Evolutionary conservation across 2,329 filamentous ascomycete species (phyloP), one percentile per base, ranked within the genome.

Genomic region (Exophiala xenobiotica): DNA sequence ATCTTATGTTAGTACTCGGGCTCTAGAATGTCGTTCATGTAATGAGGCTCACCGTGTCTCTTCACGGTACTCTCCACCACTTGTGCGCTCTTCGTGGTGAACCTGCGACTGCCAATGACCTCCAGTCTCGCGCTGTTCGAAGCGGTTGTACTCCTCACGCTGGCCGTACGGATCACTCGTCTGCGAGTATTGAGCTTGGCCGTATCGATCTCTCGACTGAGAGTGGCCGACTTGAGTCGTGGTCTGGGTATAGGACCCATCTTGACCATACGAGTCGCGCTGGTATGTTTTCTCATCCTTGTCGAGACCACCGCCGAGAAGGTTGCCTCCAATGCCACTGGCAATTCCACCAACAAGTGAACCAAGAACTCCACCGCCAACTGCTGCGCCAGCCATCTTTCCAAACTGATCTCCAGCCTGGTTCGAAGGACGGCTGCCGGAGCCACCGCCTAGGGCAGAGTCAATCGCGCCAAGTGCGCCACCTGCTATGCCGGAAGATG

Each of bases 291-390:
- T 81, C 39, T 82, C 74, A 26, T 79, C 72, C 27, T 74, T 61
- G 12, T 76, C 74, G 46, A 86, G 79, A 11, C 78, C 78, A 9
- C 79, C 78, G 8, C 83, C 81, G 6, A 95, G 78, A 16, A 60
- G 48, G 31, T 81, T 82, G 27, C 79, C 79, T 23, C 77, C 76
- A 54, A 80, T 69, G 20, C 73, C 76, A 23, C 77, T 74, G 22
- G 87, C 86, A 26, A 87, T 69, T 22, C 84, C 82, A 48, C 84
- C 85, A 9, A 95, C 75, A 37, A 95, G 72, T 24, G 51, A 55
- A 23, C 87, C 86, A 1, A 90, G 67, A 8, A 81, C 80, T 43
- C 85, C 82, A 41, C 83, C 83, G 38, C 82, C 81, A 42, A 81
- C 78, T 40, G 80, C 81, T 60, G 84, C 77, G 52, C 78, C 77